These are phyloP conservation scores for Lodderomyces theae DNA, from an alignment of 1,139 yeast species.

Conservation along the genomic window DNA sequence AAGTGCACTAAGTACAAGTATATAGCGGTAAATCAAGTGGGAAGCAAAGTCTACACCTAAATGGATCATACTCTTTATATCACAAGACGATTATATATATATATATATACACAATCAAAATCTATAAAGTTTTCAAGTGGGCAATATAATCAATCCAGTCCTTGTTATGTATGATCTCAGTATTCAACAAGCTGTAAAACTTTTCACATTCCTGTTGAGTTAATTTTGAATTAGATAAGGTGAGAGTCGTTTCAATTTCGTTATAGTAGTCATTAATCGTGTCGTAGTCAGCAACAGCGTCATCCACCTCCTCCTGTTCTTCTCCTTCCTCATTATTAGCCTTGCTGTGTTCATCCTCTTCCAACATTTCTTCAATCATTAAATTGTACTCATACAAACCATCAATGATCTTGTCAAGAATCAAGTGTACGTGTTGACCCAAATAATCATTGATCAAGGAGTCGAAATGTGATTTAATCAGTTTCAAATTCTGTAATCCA, in stretches of 20 bases:
- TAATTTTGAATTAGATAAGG: constrained; percentile 11
- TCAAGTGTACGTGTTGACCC: constrained; percentile 11
- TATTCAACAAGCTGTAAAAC: constrained; percentile 11
- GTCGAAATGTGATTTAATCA: constrained; percentile 10
- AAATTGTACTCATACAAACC: constrained; percentile 15
- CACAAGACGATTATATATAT: no score
- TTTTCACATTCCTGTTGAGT: constrained; percentile 11
- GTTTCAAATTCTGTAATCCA: constrained; percentile 9
- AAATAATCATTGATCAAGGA: constrained; percentile 11
- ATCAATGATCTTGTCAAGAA: constrained; percentile 13
- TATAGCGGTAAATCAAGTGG: no score
- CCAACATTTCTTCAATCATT: constrained; percentile 12
- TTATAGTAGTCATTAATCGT: constrained; percentile 11
- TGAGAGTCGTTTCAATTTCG: constrained; percentile 13
- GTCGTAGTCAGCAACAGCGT: constrained; percentile 3
- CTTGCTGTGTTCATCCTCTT: constrained; percentile 1
- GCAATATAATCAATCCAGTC: constrained; percentile 11
- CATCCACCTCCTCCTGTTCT: constrained; percentile 1
- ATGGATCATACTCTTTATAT: no score
- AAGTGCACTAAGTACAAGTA: no score
- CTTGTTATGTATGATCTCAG: constrained; percentile 10
- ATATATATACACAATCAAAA: background rate
- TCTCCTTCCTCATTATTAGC: no score
- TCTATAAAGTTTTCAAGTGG: constrained; percentile 7
- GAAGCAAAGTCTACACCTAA: no score